phyloP scores from a whole-genome alignment of 805 yeast species.

The Saccharomyces eubayanus region DNA sequence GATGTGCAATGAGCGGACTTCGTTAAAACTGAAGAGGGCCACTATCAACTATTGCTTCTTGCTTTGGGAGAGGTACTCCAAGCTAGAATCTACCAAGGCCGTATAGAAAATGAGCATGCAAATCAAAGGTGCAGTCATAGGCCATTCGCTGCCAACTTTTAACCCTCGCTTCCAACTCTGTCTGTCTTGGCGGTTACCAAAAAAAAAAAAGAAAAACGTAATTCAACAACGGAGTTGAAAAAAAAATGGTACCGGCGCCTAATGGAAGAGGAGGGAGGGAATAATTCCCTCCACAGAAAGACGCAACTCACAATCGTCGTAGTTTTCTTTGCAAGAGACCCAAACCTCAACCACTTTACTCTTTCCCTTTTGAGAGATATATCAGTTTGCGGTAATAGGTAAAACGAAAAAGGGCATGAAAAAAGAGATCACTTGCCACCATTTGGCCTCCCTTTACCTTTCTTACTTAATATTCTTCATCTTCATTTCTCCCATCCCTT shows the following conservation, averaged over 20 bases:
- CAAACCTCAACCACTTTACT: neutral
- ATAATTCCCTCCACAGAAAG: neutral
- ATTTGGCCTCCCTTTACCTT: neutral
- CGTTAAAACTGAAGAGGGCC: neutral
- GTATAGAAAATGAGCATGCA: neutral
- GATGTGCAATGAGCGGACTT: neutral
- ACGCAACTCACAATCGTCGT: neutral
- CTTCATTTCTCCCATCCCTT: neutral
- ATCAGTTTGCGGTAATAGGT: neutral
- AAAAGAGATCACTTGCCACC: neutral
- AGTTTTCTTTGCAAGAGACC: neutral
- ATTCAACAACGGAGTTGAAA: neutral
- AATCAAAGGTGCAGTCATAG: neutral
- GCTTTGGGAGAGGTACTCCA: neutral
- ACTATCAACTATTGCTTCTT: neutral
- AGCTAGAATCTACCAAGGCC: neutral
- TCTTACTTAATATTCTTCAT: neutral
- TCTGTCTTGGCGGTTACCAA: neutral
- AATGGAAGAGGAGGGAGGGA: neutral
- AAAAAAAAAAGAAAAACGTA: neutral
- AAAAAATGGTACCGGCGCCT: neutral
- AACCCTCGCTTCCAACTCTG: neutral
- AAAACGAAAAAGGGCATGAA: neutral
- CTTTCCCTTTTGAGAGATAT: neutral
- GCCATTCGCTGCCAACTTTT: neutral